Conservation (phyloP, 495 filamentous ascomycete genomes). For the Tuber indicum region DNA sequence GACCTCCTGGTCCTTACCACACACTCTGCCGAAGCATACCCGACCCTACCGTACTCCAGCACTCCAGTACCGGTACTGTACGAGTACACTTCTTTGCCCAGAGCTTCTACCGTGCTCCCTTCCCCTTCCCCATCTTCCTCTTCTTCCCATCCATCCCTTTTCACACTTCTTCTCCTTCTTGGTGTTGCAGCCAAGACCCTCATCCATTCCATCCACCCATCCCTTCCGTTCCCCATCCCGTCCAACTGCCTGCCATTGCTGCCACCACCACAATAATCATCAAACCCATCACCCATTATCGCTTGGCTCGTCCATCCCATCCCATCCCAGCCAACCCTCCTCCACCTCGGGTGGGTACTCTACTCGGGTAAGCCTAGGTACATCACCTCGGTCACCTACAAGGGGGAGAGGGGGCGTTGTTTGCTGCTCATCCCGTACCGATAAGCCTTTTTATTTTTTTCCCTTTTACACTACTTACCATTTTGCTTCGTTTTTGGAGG, state of each 20-base stretch:
- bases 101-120: slow-evolving; percentile 4
- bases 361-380: slow-evolving; percentile 8
- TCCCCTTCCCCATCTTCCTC: slow-evolving; percentile 3
- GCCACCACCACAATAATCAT: not conserved
- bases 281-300: slow-evolving; percentile 10
- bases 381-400: slow-evolving; percentile 15
- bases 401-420: not conserved
- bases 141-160: slow-evolving; percentile 22
- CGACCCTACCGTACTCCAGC: not conserved
- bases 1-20: not conserved
- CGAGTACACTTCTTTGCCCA: not conserved
- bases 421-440: not conserved
- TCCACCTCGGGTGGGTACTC: slow-evolving; percentile 13
- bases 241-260: slow-evolving; percentile 10
- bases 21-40: slow-evolving; percentile 4
- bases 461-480: not conserved
- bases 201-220: slow-evolving; percentile 16
- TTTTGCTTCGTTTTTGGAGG: not conserved
- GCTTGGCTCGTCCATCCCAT: slow-evolving; percentile 14
- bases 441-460: not conserved
- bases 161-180: slow-evolving; percentile 16
- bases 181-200: slow-evolving; percentile 24
- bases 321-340: slow-evolving; percentile 20
- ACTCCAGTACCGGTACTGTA: not conserved
- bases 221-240: slow-evolving; percentile 2